Evolutionary conservation across 2,329 filamentous ascomycete genomes (phyloP).

Genomic region (Sordariomycetes sp.): DNA sequence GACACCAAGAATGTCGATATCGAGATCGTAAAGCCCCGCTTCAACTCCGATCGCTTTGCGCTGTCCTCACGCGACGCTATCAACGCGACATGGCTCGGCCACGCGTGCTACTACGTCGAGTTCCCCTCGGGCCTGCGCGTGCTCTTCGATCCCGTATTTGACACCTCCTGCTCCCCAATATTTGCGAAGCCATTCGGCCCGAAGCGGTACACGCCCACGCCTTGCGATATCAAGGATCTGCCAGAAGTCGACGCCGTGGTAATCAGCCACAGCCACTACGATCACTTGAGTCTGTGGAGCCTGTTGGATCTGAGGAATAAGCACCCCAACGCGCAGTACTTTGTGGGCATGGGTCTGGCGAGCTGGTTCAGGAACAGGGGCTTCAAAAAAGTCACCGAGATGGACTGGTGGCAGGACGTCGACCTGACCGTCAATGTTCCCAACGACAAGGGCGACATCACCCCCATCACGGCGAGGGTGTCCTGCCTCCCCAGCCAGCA

Average conservation of each 20-base stretch:
- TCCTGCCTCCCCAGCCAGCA: constrained; percentile 82
- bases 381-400: constrained; percentile 69
- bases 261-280: constrained; percentile 89
- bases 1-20: constrained; percentile 59
- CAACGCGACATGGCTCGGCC: constrained; percentile 88
- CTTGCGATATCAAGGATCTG: constrained; percentile 70
- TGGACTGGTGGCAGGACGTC: constrained; percentile 91
- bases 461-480: constrained; percentile 59
- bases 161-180: constrained; percentile 69
- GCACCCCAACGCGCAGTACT: constrained; percentile 77
- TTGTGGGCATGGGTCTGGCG: constrained; percentile 76
- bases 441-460: constrained; percentile 15
- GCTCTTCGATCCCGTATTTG: constrained; percentile 90
- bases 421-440: constrained; percentile 51
- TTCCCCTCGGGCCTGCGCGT: constrained; percentile 80
- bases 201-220: constrained; percentile 67
- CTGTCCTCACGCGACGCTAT: constrained; percentile 41
- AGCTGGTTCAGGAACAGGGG: constrained; percentile 69
- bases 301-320: constrained; percentile 60
- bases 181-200: constrained; percentile 43
- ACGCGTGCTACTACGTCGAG: constrained; percentile 89
- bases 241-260: constrained; percentile 68
- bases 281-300: constrained; percentile 75
- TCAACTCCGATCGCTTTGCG: constrained; percentile 45
- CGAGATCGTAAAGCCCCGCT: constrained; percentile 55